Evolutionary conservation across 257 asterid species (phyloP), one percentile per base, ranked within the genome.

Genomic region (Parsonsia alboflavescens): DNA sequence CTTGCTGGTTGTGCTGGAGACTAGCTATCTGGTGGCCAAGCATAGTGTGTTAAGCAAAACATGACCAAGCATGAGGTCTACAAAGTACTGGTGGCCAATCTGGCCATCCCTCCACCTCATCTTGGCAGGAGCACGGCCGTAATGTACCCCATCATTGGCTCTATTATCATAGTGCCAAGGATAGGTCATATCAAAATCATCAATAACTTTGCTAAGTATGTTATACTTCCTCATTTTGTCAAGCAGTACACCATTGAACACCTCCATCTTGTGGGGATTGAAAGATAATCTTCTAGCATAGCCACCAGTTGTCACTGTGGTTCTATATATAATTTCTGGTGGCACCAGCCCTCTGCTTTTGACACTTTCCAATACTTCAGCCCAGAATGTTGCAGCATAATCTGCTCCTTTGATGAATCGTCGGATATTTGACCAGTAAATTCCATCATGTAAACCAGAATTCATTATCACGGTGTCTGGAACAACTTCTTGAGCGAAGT

Each of bases 241-340:
- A 84, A 95, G 44, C 65, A 92, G 89, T 46, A 95, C 87, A 6
- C 97, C 96, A 56, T 90, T 95, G 79, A 83, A 92, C 15, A 87
- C 93, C 92, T 95, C 99, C 97, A 95, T 95, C 73, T 95, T 95
- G 21, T 82, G 81, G n/a, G 99, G 99, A 81, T 95, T 95, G 67
- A 85, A 89, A 0, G 89, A 93, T 77, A 90, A 17, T 39, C 77
- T 85, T 76, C 98, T 77, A 1, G 96, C 97, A 11, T 86, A 82
- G 3, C 97, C 99, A 1, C 98, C 98, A 0, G 98, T 83, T 0
- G 99, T 83, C 73, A 92, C 91, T 2, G 99, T 92, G 46, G 97
- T 92, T 71, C 99, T 73, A 69, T 94, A 90, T 53, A 94, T 82
- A 9, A 92, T 48, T 42, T 72, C 86, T 19, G 99, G 97, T 10